These are phyloP conservation scores for Galium porrigens DNA, from an alignment of 305 asterid species.

Conservation along the genomic window DNA sequence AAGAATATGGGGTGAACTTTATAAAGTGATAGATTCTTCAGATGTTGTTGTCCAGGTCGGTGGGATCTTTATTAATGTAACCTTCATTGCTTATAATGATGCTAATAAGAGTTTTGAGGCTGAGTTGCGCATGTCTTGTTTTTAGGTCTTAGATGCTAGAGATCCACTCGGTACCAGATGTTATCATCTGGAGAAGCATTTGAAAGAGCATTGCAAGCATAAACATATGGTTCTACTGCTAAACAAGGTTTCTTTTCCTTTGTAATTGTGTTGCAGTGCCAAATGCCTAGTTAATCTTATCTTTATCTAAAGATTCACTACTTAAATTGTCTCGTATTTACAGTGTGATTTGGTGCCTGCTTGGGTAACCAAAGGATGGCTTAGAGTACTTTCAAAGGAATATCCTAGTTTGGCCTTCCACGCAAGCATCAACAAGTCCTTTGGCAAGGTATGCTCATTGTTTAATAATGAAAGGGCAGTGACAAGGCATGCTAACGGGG, in stretches of 20 bases:
- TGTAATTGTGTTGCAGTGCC: not conserved
- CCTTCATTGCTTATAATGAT: not conserved
- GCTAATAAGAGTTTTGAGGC: not conserved
- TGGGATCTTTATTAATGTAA: not conserved
- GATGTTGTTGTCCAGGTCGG: constrained; percentile 84
- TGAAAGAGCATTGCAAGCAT: constrained; percentile 80
- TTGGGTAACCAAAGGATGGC: constrained; percentile 96
- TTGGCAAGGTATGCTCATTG: constrained; percentile 57
- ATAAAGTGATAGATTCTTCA: constrained; percentile 90
- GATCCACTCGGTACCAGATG: constrained; percentile 98
- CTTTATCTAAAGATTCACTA: not conserved
- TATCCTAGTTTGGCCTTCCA: constrained; percentile 89
- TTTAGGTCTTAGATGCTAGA: constrained; percentile 85
- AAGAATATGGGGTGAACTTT: constrained; percentile 98
- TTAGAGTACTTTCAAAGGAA: constrained; percentile 66
- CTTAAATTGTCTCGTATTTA: constrained; percentile 1
- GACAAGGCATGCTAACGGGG: not conserved
- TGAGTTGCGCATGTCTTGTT: constrained; percentile 6
- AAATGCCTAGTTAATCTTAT: not conserved
- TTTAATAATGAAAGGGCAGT: not conserved
- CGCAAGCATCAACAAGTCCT: constrained; percentile 85
- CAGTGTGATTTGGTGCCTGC: constrained; percentile 96
- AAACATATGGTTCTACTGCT: constrained; percentile 76
- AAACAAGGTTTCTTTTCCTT: constrained; percentile 46
- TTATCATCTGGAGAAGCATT: constrained; percentile 84